phyloP scores from a whole-genome alignment of 2,329 filamentous ascomycete genomes.

The Alternaria burnsii region DNA sequence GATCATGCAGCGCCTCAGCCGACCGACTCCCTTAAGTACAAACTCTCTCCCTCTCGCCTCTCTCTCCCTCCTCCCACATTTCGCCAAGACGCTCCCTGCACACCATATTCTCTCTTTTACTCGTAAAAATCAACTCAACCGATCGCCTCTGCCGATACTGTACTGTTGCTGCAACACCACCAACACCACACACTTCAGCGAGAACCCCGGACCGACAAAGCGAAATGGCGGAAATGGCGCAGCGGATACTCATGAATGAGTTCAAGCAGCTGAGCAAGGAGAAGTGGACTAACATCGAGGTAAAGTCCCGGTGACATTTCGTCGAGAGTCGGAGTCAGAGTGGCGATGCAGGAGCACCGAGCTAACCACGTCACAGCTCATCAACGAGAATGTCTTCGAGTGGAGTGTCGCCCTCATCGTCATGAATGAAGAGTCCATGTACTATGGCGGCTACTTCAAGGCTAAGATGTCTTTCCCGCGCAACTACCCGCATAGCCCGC shows the following conservation, averaged over 20 bases:
- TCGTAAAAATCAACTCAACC: constrained; percentile 3
- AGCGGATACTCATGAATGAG: constrained; percentile 89
- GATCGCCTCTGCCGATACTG: neutral
- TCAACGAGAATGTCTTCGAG: constrained; percentile 82
- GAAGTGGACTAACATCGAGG: constrained; percentile 92
- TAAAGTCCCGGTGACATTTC: constrained; percentile 53
- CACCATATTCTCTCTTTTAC: constrained; percentile 8
- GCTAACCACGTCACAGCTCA: constrained; percentile 62
- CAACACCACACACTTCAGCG: constrained; percentile 18
- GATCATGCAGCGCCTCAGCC: constrained; percentile 26
- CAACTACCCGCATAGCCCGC: constrained; percentile 90
- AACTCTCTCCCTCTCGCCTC: constrained; percentile 17
- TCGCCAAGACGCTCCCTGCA: constrained; percentile 1
- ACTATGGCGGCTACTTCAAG: constrained; percentile 93
- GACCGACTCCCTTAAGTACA: constrained; percentile 18
- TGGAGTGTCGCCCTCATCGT: constrained; percentile 93
- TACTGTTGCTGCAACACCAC: constrained; percentile 18
- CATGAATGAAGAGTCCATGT: constrained; percentile 88
- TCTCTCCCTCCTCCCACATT: constrained; percentile 15
- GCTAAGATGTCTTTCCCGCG: constrained; percentile 85
- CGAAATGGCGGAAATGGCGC: constrained; percentile 59
- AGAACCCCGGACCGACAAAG: constrained; percentile 10
- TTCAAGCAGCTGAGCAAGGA: constrained; percentile 83
- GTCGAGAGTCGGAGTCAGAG: constrained; percentile 2
- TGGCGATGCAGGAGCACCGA: constrained; percentile 24